phyloP scores from a whole-genome alignment of 129 eudicot genomes.

The Kitagawia praeruptora region DNA sequence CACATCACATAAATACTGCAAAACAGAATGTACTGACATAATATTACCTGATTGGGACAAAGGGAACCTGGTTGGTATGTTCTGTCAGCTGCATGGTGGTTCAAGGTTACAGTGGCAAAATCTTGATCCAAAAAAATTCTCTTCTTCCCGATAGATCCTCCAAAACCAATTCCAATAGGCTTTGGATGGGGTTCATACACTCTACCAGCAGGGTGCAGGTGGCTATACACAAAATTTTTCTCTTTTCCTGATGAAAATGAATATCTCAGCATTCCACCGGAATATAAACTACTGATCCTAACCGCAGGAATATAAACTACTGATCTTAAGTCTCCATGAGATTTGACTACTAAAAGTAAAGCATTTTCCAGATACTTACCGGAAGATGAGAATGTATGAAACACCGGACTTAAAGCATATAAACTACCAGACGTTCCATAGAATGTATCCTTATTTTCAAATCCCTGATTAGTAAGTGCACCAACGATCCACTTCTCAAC shows the following conservation, averaged over 20 bases:
- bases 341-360: not conserved
- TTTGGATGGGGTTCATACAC: slow-evolving; percentile 70
- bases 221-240: slow-evolving; percentile 81
- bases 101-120: slow-evolving; percentile 59
- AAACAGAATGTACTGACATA: not conserved
- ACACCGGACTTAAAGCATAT: slow-evolving; percentile 67
- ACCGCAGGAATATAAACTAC: not conserved
- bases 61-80: slow-evolving; percentile 76
- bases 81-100: slow-evolving; percentile 84
- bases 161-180: slow-evolving; percentile 84
- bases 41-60: slow-evolving; percentile 70
- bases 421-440: slow-evolving; percentile 74
- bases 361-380: slow-evolving; percentile 31
- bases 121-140: slow-evolving; percentile 75
- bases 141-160: slow-evolving; percentile 75
- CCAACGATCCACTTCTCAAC: slow-evolving; percentile 60
- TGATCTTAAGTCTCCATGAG: not conserved
- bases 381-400: slow-evolving; percentile 47
- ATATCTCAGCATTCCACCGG: not conserved
- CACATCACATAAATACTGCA: not conserved
- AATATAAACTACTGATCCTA: not conserved
- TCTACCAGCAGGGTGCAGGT: slow-evolving; percentile 57
- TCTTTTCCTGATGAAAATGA: slow-evolving; percentile 55
- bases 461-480: slow-evolving; percentile 70
- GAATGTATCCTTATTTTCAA: slow-evolving; percentile 56